These are phyloP conservation scores for Jackrogersella multiformis DNA, from an alignment of 495 filamentous ascomycete species.

Conservation along the genomic window DNA sequence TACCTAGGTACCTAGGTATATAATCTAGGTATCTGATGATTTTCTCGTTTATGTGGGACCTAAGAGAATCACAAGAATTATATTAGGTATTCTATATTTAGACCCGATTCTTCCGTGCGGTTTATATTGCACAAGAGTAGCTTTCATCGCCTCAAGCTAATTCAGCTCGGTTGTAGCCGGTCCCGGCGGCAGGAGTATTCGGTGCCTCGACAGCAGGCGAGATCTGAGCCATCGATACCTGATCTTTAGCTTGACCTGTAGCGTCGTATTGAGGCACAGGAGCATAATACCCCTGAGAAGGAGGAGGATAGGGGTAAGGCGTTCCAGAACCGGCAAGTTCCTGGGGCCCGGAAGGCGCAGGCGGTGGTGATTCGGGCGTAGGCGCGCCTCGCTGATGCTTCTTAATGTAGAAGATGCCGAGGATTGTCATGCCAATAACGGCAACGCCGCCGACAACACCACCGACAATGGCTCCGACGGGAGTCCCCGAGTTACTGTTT, in stretches of 20 bases:
- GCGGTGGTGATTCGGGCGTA: background rate
- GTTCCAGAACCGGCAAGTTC: constrained; percentile 19
- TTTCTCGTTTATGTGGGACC: too few species aligned
- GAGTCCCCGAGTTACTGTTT: constrained; percentile 4
- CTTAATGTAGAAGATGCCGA: constrained; percentile 29
- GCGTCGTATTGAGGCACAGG: constrained; percentile 5
- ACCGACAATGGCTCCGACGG: constrained; percentile 32
- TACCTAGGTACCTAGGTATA: too few species aligned
- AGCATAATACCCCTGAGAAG: constrained; percentile 1
- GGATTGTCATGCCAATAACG: constrained; percentile 14
- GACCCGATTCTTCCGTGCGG: too few species aligned
- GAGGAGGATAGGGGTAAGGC: background rate
- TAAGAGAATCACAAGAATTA: too few species aligned
- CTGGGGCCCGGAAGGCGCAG: constrained; percentile 14
- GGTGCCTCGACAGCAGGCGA: constrained; percentile 12
- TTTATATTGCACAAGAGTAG: background rate
- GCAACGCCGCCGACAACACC: constrained; percentile 32
- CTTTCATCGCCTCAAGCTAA: background rate
- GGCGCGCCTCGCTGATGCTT: constrained; percentile 9
- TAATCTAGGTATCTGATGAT: too few species aligned
- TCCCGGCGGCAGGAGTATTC: constrained; percentile 25
- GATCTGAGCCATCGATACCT: constrained; percentile 11
- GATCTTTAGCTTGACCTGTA: constrained; percentile 8
- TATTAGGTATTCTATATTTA: too few species aligned
- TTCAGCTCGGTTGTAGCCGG: constrained; percentile 30